These are phyloP conservation scores for Yamadazyma dushanensis DNA, from an alignment of 1,139 yeast genomes.

Conservation along the genomic window DNA sequence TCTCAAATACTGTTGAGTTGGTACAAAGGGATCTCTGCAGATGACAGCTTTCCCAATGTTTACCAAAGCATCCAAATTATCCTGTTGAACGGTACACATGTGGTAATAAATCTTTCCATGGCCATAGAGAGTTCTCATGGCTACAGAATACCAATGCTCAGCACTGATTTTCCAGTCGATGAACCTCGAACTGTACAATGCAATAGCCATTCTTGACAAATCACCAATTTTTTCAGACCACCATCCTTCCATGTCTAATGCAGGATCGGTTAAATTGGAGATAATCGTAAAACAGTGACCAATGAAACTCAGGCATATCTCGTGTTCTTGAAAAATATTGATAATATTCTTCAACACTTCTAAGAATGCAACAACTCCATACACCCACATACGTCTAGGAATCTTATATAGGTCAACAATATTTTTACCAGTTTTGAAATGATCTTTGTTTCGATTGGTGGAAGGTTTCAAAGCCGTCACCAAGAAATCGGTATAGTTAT, in stretches of 20 bases:
- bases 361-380: slow-evolving; percentile 73
- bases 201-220: slow-evolving; percentile 79
- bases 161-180: slow-evolving; percentile 82
- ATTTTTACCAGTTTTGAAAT: slow-evolving; percentile 69
- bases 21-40: slow-evolving; percentile 80
- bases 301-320: slow-evolving; percentile 48
- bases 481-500: slow-evolving; percentile 69
- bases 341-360: slow-evolving; percentile 78
- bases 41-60: slow-evolving; percentile 76
- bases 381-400: slow-evolving; percentile 79
- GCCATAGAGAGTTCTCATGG: slow-evolving; percentile 71
- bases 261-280: slow-evolving; percentile 52
- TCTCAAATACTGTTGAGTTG: slow-evolving; percentile 72
- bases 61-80: slow-evolving; percentile 74
- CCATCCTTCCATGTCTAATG: slow-evolving; percentile 68
- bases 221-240: slow-evolving; percentile 78
- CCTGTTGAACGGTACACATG: slow-evolving; percentile 81
- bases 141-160: slow-evolving; percentile 71
- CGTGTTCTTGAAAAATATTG: slow-evolving; percentile 53
- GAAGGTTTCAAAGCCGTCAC: slow-evolving; percentile 68
- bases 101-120: slow-evolving; percentile 81
- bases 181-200: slow-evolving; percentile 70
- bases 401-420: slow-evolving; percentile 74
- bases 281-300: slow-evolving; percentile 54
- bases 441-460: slow-evolving; percentile 40